Conservation (phyloP, 768 basidiomycete species). For the Pleurotus platypus region DNA sequence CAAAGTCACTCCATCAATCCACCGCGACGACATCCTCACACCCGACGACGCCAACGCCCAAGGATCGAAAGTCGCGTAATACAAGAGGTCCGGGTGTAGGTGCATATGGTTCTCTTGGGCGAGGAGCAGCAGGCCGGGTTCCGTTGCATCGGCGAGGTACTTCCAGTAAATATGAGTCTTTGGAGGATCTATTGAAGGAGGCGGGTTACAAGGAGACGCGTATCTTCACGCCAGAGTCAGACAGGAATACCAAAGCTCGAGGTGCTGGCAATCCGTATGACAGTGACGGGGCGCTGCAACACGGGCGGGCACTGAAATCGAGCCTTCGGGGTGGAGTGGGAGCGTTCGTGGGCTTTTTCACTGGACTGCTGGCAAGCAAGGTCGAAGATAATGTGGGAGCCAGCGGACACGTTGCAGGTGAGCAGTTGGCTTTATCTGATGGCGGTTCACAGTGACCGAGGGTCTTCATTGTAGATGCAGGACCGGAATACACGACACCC, state of each 20-base stretch:
- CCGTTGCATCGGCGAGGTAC: constrained; percentile 77
- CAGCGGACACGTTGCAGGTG: constrained; percentile 14
- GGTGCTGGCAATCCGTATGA: constrained; percentile 19
- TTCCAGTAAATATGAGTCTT: constrained; percentile 75
- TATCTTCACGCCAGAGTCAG: constrained; percentile 81
- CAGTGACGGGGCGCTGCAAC: constrained; percentile 6
- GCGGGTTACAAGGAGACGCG: constrained; percentile 93
- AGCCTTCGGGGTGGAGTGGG: constrained; percentile 49
- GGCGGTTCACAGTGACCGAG: too few species aligned
- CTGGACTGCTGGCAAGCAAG: constrained; percentile 52
- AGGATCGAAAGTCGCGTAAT: background rate
- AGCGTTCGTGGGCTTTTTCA: constrained; percentile 63
- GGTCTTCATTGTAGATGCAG: too few species aligned
- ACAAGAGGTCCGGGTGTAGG: background rate
- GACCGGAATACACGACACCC: constrained; percentile 13
- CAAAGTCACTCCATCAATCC: background rate
- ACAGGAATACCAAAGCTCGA: constrained; percentile 36
- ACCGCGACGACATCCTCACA: background rate
- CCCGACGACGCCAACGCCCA: background rate
- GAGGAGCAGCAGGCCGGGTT: constrained; percentile 41
- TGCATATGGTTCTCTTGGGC: constrained; percentile 1
- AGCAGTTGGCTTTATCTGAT: background rate
- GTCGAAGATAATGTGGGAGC: constrained; percentile 7
- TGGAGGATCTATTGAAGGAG: constrained; percentile 83
- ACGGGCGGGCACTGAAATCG: constrained; percentile 25